Percentiles rank a stretch among this genome's conserved stretches.
Evolutionary conservation across 345 rosid species (phyloP).

Genomic region (Tarenaya hassleriana): DNA sequence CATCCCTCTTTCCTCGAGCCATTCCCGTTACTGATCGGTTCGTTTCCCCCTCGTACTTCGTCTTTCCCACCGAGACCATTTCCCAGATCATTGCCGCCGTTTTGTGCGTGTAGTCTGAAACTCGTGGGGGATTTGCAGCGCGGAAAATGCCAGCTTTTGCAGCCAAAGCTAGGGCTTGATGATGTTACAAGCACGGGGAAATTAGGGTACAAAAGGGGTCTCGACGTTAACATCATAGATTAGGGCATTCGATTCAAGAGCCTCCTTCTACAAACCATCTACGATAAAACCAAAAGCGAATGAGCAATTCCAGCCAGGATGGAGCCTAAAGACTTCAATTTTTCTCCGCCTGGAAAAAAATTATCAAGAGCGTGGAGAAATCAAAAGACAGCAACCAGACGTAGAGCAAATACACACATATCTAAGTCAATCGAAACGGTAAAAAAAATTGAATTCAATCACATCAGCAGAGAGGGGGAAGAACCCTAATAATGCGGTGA

Average conservation of each 20-base stretch:
- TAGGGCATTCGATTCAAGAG: neutral
- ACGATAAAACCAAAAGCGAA: constrained; percentile 1
- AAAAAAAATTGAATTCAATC: no score
- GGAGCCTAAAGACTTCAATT: no score
- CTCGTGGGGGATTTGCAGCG: constrained; percentile 25
- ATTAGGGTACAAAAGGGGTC: neutral
- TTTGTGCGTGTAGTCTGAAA: constrained; percentile 30
- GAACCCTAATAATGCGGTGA: no score
- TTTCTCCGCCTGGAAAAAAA: no score
- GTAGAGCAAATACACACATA: no score
- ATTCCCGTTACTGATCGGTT: constrained; percentile 17
- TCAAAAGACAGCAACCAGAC: no score
- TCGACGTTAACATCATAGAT: constrained; percentile 12
- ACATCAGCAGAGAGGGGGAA: no score
- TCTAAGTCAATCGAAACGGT: no score
- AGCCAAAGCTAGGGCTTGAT: constrained; percentile 8
- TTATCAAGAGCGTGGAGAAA: no score
- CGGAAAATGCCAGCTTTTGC: neutral
- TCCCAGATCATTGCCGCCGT: neutral
- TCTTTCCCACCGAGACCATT: constrained; percentile 17
- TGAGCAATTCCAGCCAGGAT: no score
- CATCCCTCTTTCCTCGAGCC: constrained; percentile 32
- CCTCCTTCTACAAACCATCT: constrained; percentile 7
- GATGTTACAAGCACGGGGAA: neutral
- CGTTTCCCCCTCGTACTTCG: constrained; percentile 7